Percentiles rank a stretch among this genome's conserved stretches.
Conservation (phyloP, 1,139 yeast species). For the Lipomyces yarrowii region DNA sequence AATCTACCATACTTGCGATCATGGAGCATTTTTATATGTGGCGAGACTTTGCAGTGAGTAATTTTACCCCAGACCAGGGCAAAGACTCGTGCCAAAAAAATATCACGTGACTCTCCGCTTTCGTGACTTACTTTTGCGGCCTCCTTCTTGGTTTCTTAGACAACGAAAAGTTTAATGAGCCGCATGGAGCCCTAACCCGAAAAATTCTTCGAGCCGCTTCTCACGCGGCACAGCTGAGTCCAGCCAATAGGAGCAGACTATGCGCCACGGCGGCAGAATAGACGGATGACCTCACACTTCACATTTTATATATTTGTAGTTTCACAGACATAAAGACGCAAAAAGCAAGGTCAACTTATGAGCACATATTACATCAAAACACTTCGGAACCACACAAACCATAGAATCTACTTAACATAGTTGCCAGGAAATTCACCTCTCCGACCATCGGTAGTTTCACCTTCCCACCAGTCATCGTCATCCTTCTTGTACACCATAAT, state of each 20-base stretch:
- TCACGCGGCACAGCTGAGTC: background rate
- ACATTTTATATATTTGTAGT: background rate
- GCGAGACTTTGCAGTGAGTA: background rate
- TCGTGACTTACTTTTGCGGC: no score
- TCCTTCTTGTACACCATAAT: conserved; percentile 49
- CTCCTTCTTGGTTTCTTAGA: no score
- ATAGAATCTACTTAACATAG: conserved; percentile 45
- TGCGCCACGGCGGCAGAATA: background rate
- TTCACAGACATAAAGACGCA: background rate
- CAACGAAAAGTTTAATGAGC: no score
- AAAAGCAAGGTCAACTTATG: background rate
- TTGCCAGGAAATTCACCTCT: conserved; percentile 60
- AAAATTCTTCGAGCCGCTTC: background rate
- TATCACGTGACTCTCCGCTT: background rate
- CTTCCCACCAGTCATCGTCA: conserved; percentile 64
- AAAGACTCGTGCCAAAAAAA: no score
- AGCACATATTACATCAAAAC: background rate
- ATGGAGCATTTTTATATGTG: background rate
- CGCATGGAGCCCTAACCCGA: background rate
- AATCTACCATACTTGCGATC: background rate
- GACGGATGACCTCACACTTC: background rate
- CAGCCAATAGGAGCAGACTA: background rate
- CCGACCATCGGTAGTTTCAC: conserved; percentile 50
- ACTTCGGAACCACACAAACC: background rate
- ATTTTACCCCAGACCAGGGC: background rate